Conservation (phyloP, 371 early-diverging fungal genomes). For the Lichtheimia ramosa region DNA sequence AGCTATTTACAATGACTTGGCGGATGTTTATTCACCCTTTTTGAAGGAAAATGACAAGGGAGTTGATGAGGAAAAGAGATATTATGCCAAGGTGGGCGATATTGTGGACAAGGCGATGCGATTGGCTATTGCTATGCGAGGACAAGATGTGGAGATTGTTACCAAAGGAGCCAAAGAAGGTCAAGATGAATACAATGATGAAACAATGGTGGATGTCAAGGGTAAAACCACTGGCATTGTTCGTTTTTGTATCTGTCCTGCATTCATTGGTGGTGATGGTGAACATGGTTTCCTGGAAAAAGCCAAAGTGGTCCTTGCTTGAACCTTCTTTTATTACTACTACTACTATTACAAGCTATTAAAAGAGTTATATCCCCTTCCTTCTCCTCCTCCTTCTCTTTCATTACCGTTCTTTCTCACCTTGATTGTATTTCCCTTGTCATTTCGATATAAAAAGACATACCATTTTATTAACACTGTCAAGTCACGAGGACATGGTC, state of each 20-base stretch:
- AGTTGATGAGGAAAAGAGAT: conserved; percentile 21
- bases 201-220: conserved; percentile 20
- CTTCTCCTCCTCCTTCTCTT: background rate
- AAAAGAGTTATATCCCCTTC: background rate
- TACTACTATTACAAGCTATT: background rate
- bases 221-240: conserved; percentile 21
- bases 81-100: conserved; percentile 35
- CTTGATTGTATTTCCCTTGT: background rate
- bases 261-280: conserved; percentile 17
- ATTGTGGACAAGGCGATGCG: conserved; percentile 22
- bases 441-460: background rate
- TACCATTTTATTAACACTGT: background rate
- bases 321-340: background rate
- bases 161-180: conserved; percentile 10
- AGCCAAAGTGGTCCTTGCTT: conserved; percentile 15
- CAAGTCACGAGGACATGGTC: background rate
- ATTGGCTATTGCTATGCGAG: conserved; percentile 30
- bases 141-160: conserved; percentile 22
- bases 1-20: conserved; percentile 10
- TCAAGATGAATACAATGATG: conserved; percentile 8
- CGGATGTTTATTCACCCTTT: conserved; percentile 5
- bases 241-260: conserved; percentile 13
- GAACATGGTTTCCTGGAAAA: conserved; percentile 23
- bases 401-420: background rate
- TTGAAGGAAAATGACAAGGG: conserved; percentile 23